A percentile compares a stretch with the other conserved stretches of the same genome.
phyloP scores from a whole-genome alignment of 2,329 filamentous ascomycete genomes.

The Chrysosphaeria jannelii region DNA sequence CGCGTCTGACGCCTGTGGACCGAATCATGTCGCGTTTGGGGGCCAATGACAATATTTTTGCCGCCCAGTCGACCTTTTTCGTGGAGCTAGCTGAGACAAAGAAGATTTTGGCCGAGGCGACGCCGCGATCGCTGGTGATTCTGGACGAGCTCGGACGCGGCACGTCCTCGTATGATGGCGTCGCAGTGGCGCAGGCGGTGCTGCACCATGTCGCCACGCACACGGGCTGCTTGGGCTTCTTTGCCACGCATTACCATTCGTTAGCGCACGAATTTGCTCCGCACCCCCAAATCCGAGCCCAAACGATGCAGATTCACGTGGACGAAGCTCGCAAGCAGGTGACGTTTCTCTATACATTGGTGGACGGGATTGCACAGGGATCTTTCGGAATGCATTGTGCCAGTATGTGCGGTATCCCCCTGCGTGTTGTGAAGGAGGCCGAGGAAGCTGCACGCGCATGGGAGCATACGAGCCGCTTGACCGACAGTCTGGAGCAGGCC shows the following conservation, averaged over 20 bases:
- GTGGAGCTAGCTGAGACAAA: slow-evolving; percentile 93
- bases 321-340: slow-evolving; percentile 60
- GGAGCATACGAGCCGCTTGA: slow-evolving; percentile 80
- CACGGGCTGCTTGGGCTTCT: slow-evolving; percentile 82
- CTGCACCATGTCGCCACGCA: slow-evolving; percentile 88
- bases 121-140: slow-evolving; percentile 78
- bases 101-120: slow-evolving; percentile 87
- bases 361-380: slow-evolving; percentile 78
- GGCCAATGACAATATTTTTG: slow-evolving; percentile 97
- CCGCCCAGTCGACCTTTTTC: slow-evolving; percentile 91
- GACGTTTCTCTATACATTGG: slow-evolving; percentile 88
- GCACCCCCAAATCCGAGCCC: slow-evolving; percentile 64
- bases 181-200: slow-evolving; percentile 86
- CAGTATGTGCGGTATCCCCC: slow-evolving; percentile 83
- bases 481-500: slow-evolving; percentile 60
- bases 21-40: slow-evolving; percentile 96
- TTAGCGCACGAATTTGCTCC: slow-evolving; percentile 69
- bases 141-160: slow-evolving; percentile 87
- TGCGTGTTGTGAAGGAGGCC: slow-evolving; percentile 53
- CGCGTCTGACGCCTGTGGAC: slow-evolving; percentile 67
- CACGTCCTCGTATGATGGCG: slow-evolving; percentile 83
- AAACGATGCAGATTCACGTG: slow-evolving; percentile 84
- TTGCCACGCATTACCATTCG: slow-evolving; percentile 91
- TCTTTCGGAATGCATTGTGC: slow-evolving; percentile 99
- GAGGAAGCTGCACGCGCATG: slow-evolving; percentile 73